Base-by-base conservation (phyloP, 352 stramenopile species). In the Pythium chondricola region DNA sequence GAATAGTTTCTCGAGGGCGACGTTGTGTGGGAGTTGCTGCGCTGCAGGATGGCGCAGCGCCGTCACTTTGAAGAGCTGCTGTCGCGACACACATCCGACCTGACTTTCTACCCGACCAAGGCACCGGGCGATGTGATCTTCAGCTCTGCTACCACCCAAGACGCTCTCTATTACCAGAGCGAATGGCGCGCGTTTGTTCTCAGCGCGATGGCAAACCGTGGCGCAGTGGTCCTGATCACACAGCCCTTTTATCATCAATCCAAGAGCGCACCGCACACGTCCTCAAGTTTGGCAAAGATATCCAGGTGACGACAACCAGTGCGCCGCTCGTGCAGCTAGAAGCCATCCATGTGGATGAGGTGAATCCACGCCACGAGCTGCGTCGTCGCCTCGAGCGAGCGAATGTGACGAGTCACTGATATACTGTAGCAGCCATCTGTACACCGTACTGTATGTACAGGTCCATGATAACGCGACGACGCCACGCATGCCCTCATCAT, bases 1-100 rank as follows among this genome's bases (percentile, higher is more conserved):
- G 83, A 93, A 52, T 38, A 92, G 1, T 86, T 86, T 39, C 18
- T 78, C 13, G 73, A 90, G 40, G 74, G 85, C 20, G 68, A 83
- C 4, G 62, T 82, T 7, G 78, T 68, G 36, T 93, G 79, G 83
- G 71, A 90, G 36, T 47, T 93, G 22, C 43, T 93, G 10, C 61
- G 37, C 0, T 87, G 74, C 35, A 73, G 65, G 16, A 26, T 39
- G 13, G 62, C 63, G 17, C 64, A 73, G 30, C 69, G 67, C 22
- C 53, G 36, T 2, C 67, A 63, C 11, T 85, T 87, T 47, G 59
- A 80, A 27, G 57, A 78, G 2, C 61, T 79, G 14, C 20, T 87
- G 18, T 56, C 43, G n/a, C 51, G 49, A 2, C 69, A 78, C 14
- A 64, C 68, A 1, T 58, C 67, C 5, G 69, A 86, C 26, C 43